phyloP scores from a whole-genome alignment of 2,329 filamentous ascomycete genomes.

The Aureobasidium subglaciale region DNA sequence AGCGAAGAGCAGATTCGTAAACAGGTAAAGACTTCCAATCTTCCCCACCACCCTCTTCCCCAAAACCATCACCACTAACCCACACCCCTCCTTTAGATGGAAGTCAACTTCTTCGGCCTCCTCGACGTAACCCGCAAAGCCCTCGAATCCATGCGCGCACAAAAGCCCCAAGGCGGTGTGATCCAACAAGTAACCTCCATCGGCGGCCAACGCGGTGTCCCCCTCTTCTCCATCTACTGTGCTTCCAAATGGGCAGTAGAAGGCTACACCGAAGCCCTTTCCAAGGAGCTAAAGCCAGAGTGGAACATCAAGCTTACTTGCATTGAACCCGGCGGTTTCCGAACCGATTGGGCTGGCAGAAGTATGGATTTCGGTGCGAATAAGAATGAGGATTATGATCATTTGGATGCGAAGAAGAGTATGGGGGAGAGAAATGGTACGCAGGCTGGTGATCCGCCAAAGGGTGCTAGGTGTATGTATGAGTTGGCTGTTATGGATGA shows the following conservation, averaged over 20 bases:
- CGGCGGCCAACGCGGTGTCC: slow-evolving; percentile 39
- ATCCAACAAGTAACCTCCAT: slow-evolving; percentile 51
- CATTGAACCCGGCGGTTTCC: slow-evolving; percentile 41
- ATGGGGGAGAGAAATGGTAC: slow-evolving; percentile 37
- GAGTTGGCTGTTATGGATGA: slow-evolving; percentile 47
- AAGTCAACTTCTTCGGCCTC: slow-evolving; percentile 55
- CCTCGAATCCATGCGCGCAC: slow-evolving; percentile 39
- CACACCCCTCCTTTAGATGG: slow-evolving; percentile 39
- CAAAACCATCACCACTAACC: background rate
- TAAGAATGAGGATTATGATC: slow-evolving; percentile 41
- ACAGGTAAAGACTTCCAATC: background rate
- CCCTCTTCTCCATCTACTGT: slow-evolving; percentile 36
- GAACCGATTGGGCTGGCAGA: slow-evolving; percentile 41
- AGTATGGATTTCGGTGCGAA: slow-evolving; percentile 41
- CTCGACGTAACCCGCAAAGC: slow-evolving; percentile 46
- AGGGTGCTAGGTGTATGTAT: slow-evolving; percentile 45
- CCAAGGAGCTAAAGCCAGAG: slow-evolving; percentile 38
- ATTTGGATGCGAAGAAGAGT: slow-evolving; percentile 37
- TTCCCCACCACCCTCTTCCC: too few relatives aligned
- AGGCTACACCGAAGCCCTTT: slow-evolving; percentile 40
- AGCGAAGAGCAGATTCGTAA: slow-evolving; percentile 42
- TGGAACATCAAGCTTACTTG: slow-evolving; percentile 42
- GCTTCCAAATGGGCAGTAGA: slow-evolving; percentile 42
- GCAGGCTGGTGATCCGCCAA: slow-evolving; percentile 45
- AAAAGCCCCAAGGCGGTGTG: slow-evolving; percentile 43